Evolutionary conservation across 2,329 filamentous ascomycete genomes (phyloP).

Genomic region (Fusarium sp.): DNA sequence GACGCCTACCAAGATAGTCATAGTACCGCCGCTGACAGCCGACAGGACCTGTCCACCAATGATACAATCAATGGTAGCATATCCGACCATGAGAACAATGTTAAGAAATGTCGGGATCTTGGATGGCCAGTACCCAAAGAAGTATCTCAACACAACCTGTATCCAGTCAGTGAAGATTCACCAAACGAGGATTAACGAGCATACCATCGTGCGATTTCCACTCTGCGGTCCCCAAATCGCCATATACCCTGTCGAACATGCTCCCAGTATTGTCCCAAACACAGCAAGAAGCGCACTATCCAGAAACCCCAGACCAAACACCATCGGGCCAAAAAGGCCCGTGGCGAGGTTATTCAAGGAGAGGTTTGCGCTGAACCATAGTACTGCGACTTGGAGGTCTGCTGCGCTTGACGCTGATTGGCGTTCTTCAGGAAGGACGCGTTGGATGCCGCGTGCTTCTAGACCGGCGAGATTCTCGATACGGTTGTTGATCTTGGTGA

Average conservation of each 20-base stretch:
- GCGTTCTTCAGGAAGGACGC: constrained; percentile 54
- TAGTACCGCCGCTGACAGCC: constrained; percentile 72
- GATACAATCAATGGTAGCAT: constrained; percentile 82
- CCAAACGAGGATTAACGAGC: not conserved
- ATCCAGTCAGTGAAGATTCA: constrained; percentile 5
- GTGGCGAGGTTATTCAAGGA: constrained; percentile 68
- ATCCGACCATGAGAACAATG: constrained; percentile 77
- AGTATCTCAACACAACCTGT: constrained; percentile 76
- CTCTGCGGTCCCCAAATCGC: constrained; percentile 80
- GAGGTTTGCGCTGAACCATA: constrained; percentile 60
- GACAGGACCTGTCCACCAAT: constrained; percentile 83
- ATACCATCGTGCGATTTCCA: constrained; percentile 79
- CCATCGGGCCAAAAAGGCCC: constrained; percentile 74
- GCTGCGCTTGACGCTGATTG: constrained; percentile 49
- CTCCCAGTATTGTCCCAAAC: constrained; percentile 81
- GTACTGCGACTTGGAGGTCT: constrained; percentile 55
- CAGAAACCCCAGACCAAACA: constrained; percentile 78
- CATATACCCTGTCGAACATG: constrained; percentile 80
- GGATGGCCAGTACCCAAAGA: constrained; percentile 73
- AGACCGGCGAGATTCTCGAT: constrained; percentile 51
- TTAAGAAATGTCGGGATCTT: constrained; percentile 49
- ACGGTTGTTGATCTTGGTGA: constrained; percentile 35
- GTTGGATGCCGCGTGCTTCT: constrained; percentile 56
- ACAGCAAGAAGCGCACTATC: constrained; percentile 78
- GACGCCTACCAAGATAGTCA: constrained; percentile 80